phyloP scores from a whole-genome alignment of 2,329 filamentous ascomycete species.

The Colletotrichum salicis region DNA sequence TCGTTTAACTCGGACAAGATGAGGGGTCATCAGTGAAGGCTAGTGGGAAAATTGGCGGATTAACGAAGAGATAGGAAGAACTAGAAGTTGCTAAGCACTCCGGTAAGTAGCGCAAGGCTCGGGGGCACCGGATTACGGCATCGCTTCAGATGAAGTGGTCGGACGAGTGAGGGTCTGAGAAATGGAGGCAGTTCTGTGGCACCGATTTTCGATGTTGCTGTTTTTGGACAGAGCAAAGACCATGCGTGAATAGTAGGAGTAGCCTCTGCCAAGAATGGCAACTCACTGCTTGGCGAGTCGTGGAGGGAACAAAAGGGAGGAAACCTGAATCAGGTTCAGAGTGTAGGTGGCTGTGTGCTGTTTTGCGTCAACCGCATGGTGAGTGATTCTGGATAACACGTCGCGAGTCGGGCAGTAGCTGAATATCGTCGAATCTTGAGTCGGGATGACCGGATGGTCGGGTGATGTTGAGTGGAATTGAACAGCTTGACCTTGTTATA shows the following conservation, averaged over 20 bases:
- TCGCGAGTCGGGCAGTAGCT: not conserved
- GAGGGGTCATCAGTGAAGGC: not conserved
- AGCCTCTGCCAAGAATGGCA: not conserved
- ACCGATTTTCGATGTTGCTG: not conserved
- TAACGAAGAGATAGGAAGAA: not conserved
- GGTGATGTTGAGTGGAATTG: not conserved
- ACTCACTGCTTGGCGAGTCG: not conserved
- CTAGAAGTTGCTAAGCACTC: not conserved
- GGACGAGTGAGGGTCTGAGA: constrained; percentile 3
- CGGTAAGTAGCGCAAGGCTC: not conserved
- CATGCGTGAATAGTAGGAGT: not conserved
- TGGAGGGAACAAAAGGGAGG: not conserved
- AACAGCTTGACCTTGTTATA: not conserved
- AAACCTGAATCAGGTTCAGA: not conserved
- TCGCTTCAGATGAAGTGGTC: constrained; percentile 21
- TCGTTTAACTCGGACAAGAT: not conserved
- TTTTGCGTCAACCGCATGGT: not conserved
- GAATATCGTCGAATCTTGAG: not conserved
- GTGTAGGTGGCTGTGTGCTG: not conserved
- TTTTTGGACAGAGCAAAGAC: not conserved
- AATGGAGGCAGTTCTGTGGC: not conserved
- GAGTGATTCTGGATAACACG: not conserved
- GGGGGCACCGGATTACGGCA: constrained; percentile 3
- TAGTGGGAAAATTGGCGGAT: not conserved
- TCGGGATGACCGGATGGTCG: constrained; percentile 6